Evolutionary conservation across 805 yeast species (phyloP).

Genomic region (Hanseniaspora thailandica): DNA sequence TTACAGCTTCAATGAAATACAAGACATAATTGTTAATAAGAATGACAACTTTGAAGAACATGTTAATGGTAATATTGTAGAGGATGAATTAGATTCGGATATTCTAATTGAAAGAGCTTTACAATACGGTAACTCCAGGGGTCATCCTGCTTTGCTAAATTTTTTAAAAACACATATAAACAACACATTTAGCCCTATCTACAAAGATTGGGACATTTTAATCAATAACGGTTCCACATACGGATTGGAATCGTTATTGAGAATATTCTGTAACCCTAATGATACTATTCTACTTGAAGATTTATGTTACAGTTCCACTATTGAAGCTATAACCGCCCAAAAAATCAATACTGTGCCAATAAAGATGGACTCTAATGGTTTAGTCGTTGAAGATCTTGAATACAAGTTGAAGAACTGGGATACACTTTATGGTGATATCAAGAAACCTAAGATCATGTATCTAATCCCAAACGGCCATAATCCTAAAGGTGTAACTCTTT

Average conservation of each 20-base stretch:
- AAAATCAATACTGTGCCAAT: conserved; percentile 55
- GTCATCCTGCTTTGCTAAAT: conserved; percentile 44
- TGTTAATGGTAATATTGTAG: conserved; percentile 1
- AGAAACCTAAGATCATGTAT: conserved; percentile 70
- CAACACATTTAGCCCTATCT: conserved; percentile 24
- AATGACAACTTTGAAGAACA: conserved; percentile 25
- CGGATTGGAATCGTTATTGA: conserved; percentile 62
- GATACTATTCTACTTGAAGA: conserved; percentile 68
- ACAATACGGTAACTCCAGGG: conserved; percentile 67
- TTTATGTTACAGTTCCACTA: conserved; percentile 63
- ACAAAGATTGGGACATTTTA: conserved; percentile 56
- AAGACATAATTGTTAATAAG: conserved; percentile 24
- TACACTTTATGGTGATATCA: conserved; percentile 31
- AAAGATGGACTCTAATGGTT: conserved; percentile 60
- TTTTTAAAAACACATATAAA: conserved; percentile 50
- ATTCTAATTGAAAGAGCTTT: conserved; percentile 57
- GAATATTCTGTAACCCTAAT: conserved; percentile 59
- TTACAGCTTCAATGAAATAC: conserved; percentile 56
- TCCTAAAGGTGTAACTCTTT: conserved; percentile 79
- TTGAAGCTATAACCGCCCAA: conserved; percentile 59
- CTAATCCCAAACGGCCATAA: conserved; percentile 88
- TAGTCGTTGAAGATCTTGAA: conserved; percentile 53
- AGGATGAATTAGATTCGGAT: conserved; percentile 30
- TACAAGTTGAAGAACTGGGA: conserved; percentile 51
- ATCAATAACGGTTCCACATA: conserved; percentile 70